A percentile compares a stretch with the other conserved stretches of the same genome.
Conservation (phyloP, 257 asterid species). For the Agastache rugosa region DNA sequence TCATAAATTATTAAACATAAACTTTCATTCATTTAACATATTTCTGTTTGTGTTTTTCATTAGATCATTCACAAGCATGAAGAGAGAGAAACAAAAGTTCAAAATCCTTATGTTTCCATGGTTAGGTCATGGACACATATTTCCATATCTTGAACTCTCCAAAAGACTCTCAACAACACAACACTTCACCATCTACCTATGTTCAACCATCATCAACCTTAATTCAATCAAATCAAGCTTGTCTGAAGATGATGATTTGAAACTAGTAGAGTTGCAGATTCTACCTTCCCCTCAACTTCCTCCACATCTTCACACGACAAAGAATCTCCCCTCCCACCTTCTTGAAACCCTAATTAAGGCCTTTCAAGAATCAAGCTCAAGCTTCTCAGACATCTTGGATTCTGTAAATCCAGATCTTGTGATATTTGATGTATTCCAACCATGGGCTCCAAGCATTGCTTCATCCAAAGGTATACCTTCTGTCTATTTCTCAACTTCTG, state of each 20-base stretch:
- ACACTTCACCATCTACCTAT: conserved; percentile 34
- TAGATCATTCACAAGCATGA: not conserved
- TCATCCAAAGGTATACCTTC: conserved; percentile 40
- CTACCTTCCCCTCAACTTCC: conserved; percentile 44
- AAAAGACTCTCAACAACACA: conserved; percentile 28
- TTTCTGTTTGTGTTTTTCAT: not conserved
- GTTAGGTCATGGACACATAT: conserved; percentile 48
- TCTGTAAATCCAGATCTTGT: conserved; percentile 43
- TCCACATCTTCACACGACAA: conserved; percentile 42
- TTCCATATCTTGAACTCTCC: conserved; percentile 43
- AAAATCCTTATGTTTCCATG: conserved; percentile 47
- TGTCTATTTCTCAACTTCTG: conserved; percentile 40
- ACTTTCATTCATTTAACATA: not conserved
- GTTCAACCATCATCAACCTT: conserved; percentile 37
- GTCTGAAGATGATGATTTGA: conserved; percentile 8
- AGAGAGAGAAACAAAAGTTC: not conserved
- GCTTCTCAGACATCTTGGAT: conserved; percentile 39
- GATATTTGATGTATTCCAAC: conserved; percentile 55
- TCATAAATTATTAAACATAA: not conserved
- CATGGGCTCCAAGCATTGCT: conserved; percentile 57
- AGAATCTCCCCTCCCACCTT: conserved; percentile 37
- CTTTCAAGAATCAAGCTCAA: conserved; percentile 36
- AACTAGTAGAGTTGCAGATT: conserved; percentile 33
- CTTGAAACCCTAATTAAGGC: conserved; percentile 28
- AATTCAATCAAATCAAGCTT: conserved; percentile 20